Base-by-base conservation (phyloP, 2,329 filamentous ascomycete genomes). In the Thermomyces lanuginosus region DNA sequence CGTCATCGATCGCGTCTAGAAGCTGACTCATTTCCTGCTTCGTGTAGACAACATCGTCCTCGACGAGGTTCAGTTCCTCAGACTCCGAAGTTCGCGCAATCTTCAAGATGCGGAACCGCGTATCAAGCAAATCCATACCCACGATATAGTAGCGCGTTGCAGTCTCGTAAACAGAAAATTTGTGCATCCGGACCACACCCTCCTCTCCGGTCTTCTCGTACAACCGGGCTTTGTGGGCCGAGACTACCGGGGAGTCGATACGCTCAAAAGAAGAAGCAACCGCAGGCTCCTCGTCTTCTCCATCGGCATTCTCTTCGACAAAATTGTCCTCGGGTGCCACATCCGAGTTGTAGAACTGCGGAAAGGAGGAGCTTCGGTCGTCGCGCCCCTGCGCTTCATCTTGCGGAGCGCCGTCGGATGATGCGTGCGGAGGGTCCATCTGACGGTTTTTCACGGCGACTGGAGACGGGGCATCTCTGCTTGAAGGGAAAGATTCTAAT, bases 131-230 rank as follows among this genome's bases (percentile, higher is more conserved):
- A 48, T 98, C 89, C 27, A 80, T 78, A 8, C 89, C 89, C 10
- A 95, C 82, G 37, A 98, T 76, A 51, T 93, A 98, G 53, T 89
- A 98, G 27, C 82, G 71, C 29, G 76, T 82, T 8, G 81, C 79
- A 3, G 89, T 98, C 58, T 98, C 89, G 53, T 98, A 95, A 12
- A 98, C 60, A n/a, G 80, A 89, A 53, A 92, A 95, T 45, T 89
- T 91, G 60, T 93, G 83, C 82, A 98, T 92, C 29, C 61, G 62
- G 31, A 56, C 60, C 22, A 65, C 53, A 2, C 60, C 58, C 28
- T 64, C 56, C 30, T 60, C 57, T 8, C 43, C 39, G 8, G 51
- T 48, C 7, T 45, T 47, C 25, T 46, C 45, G 10, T 53, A 45
- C 23, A 46, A 32, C 22, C 48, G 48, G 21, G 49, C 50, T 27